phyloP scores from a whole-genome alignment of 2,329 filamentous ascomycete genomes.

The Penicillium sp. region DNA sequence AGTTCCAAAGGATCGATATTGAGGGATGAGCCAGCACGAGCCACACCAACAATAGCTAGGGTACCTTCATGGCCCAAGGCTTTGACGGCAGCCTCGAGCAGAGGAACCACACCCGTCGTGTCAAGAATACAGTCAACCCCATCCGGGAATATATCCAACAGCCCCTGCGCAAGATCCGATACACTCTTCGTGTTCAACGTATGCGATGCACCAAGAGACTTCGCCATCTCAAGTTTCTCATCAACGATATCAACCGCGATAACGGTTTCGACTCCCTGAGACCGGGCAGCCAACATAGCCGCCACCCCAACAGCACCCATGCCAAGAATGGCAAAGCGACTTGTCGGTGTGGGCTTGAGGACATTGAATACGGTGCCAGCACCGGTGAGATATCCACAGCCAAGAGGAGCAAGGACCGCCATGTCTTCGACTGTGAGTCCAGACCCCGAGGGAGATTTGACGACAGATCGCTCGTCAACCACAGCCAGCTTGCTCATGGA shows the following conservation, averaged over 20 bases:
- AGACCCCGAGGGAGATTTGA: conserved; percentile 24
- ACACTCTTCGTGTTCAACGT: conserved; percentile 37
- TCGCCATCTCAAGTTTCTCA: conserved; percentile 45
- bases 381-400: conserved; percentile 37
- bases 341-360: conserved; percentile 22
- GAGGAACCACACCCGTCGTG: conserved; percentile 30
- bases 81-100: conserved; percentile 33
- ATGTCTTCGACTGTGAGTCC: conserved; percentile 23
- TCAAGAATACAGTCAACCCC: conserved; percentile 35
- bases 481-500: conserved; percentile 35
- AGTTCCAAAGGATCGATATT: conserved; percentile 27
- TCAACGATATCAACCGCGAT: conserved; percentile 51
- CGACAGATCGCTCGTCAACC: conserved; percentile 30
- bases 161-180: conserved; percentile 27
- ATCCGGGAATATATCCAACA: conserved; percentile 29
- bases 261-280: conserved; percentile 29
- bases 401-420: conserved; percentile 29
- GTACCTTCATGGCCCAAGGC: conserved; percentile 33
- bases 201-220: conserved; percentile 48
- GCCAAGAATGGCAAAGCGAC: conserved; percentile 30
- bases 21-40: conserved; percentile 28
- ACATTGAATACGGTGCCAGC: conserved; percentile 35
- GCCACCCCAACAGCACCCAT: conserved; percentile 30
- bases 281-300: conserved; percentile 23
- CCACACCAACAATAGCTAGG: conserved; percentile 36